Evolutionary conservation across 2,329 filamentous ascomycete species (phyloP).

Genomic region (Aspergillus novofumigatus): DNA sequence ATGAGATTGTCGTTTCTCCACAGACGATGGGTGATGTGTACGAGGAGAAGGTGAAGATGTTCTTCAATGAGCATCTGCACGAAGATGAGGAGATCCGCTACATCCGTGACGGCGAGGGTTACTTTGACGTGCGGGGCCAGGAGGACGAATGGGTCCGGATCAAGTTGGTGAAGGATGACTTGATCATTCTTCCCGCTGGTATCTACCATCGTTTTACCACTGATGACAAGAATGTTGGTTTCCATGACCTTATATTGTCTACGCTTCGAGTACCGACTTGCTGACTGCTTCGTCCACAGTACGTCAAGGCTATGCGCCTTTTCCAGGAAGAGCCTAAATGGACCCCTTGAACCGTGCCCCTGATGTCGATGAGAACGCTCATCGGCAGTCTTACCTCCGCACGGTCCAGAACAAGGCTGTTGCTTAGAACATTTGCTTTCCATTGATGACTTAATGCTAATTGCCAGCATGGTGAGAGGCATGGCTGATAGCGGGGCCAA

Average conservation of each 20-base stretch:
- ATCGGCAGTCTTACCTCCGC: constrained; percentile 72
- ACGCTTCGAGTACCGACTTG: background rate
- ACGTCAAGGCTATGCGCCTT: constrained; percentile 89
- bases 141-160: constrained; percentile 89
- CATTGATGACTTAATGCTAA: constrained; percentile 9
- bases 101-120: constrained; percentile 81
- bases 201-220: constrained; percentile 99
- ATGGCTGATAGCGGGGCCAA: constrained; percentile 7
- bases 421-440: constrained; percentile 14
- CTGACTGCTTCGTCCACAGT: constrained; percentile 51
- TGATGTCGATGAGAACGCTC: constrained; percentile 74
- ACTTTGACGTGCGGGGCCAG: constrained; percentile 84
- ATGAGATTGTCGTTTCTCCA: constrained; percentile 86
- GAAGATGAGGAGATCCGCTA: constrained; percentile 99
- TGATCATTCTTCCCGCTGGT: constrained; percentile 88
- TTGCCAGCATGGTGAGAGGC: constrained; percentile 8
- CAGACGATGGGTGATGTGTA: constrained; percentile 79
- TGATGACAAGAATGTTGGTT: constrained; percentile 78
- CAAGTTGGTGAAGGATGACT: constrained; percentile 74
- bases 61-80: constrained; percentile 94
- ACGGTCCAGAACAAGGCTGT: constrained; percentile 21
- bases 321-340: constrained; percentile 99
- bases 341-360: constrained; percentile 79
- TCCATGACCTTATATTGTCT: constrained; percentile 1
- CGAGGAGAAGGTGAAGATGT: constrained; percentile 87